Conservation (phyloP, 345 rosid genomes). For the Melastoma malabathricum region DNA sequence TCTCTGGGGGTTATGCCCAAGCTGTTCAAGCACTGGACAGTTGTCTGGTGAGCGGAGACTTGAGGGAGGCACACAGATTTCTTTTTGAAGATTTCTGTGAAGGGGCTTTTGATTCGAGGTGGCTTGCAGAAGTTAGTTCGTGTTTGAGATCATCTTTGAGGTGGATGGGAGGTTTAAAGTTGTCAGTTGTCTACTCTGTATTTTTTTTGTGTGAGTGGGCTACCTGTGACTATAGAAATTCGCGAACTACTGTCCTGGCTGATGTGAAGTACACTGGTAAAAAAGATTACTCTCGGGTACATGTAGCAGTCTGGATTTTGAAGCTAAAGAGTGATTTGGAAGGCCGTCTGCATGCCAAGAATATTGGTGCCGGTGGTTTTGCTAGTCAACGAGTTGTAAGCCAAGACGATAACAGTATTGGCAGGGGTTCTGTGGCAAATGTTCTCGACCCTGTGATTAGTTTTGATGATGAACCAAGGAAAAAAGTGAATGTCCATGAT, state of each 20-base stretch:
- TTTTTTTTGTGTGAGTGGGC: conserved; percentile 99
- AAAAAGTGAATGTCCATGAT: conserved; percentile 21
- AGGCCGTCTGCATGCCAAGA: conserved; percentile 20
- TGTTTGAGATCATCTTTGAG: conserved; percentile 74
- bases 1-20: conserved; percentile 64
- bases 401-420: conserved; percentile 15
- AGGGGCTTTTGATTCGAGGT: conserved; percentile 58
- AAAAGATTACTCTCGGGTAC: conserved; percentile 70
- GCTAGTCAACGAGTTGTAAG: conserved; percentile 16
- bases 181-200: conserved; percentile 60
- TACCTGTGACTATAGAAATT: conserved; percentile 81
- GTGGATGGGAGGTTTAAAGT: conserved; percentile 60
- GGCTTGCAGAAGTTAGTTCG: conserved; percentile 81
- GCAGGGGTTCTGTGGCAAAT: conserved; percentile 21
- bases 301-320: conserved; percentile 65
- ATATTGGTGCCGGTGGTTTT: conserved; percentile 23
- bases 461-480: conserved; percentile 10
- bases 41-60: conserved; percentile 70
- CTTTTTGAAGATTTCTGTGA: conserved; percentile 74
- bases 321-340: conserved; percentile 50
- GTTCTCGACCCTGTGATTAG: conserved; percentile 16
- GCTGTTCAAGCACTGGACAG: conserved; percentile 84
- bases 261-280: conserved; percentile 68
- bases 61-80: conserved; percentile 41
- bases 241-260: conserved; percentile 44